Percentiles rank a stretch among this genome's conserved stretches.
Conservation (phyloP, 164 flowering plant species). For the Umbilicus rupestris region DNA sequence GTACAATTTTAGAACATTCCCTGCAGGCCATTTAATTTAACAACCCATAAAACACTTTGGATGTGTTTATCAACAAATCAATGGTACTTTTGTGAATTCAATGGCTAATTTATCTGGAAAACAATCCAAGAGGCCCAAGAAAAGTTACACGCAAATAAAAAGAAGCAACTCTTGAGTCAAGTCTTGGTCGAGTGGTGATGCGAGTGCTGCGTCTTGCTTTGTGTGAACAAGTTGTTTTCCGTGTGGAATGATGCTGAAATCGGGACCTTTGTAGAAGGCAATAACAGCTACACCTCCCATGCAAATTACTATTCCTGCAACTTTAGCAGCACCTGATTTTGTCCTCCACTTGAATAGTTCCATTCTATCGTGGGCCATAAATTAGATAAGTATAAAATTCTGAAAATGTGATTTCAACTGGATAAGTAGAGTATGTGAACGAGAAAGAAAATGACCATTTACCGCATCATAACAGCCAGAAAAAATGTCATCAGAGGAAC, state of each 20-base stretch:
- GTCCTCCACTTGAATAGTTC: slow-evolving; percentile 48
- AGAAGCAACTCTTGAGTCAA: slow-evolving; percentile 60
- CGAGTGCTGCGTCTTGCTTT: slow-evolving; percentile 13
- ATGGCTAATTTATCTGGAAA: slow-evolving; percentile 37
- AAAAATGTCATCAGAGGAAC: too few relatives aligned
- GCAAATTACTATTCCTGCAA: slow-evolving; percentile 41
- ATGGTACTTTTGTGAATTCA: neutral
- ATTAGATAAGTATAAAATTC: slow-evolving; percentile 21
- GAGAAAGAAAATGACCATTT: neutral
- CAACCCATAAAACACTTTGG: too few relatives aligned
- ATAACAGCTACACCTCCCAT: slow-evolving; percentile 43
- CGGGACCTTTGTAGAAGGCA: slow-evolving; percentile 65
- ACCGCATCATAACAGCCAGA: slow-evolving; percentile 53
- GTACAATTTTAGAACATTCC: slow-evolving; percentile 31
- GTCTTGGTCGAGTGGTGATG: slow-evolving; percentile 15
- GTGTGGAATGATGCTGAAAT: slow-evolving; percentile 18
- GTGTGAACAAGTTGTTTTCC: neutral
- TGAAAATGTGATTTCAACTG: neutral
- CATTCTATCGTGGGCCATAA: slow-evolving; percentile 27
- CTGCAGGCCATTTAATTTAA: slow-evolving; percentile 21
- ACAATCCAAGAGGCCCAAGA: slow-evolving; percentile 67
- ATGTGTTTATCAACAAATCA: too few relatives aligned
- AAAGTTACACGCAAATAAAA: slow-evolving; percentile 38
- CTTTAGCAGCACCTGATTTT: slow-evolving; percentile 37
- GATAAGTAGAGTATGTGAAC: neutral